These are phyloP conservation scores for Gentiana macrophylla DNA, from an alignment of 257 asterid species.

Conservation along the genomic window DNA sequence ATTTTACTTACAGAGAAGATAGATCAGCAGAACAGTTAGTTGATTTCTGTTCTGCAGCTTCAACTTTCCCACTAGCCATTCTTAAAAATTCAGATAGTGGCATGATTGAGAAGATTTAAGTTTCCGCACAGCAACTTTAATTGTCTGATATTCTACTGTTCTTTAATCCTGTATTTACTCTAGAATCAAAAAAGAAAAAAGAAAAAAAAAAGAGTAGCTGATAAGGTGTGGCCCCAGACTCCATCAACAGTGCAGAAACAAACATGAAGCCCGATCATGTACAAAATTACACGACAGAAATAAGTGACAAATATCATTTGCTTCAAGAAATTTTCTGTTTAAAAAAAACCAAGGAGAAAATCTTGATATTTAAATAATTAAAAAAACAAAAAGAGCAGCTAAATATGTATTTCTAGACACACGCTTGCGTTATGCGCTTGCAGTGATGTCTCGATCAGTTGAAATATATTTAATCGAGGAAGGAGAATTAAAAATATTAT, in stretches of 20 bases:
- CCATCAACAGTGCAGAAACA: slow-evolving; percentile 13
- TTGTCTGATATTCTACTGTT: background rate
- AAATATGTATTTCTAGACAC: background rate
- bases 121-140: slow-evolving; percentile 5
- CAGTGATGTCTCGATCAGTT: slow-evolving; percentile 33
- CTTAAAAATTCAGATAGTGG: slow-evolving; percentile 81
- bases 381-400: background rate
- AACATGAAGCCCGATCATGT: slow-evolving; percentile 17
- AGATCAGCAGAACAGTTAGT: slow-evolving; percentile 15
- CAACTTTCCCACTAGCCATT: slow-evolving; percentile 58
- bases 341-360: slow-evolving; percentile 3
- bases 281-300: slow-evolving; percentile 14
- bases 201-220: background rate
- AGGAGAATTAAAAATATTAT: slow-evolving; percentile 20
- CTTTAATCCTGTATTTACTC: background rate
- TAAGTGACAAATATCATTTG: slow-evolving; percentile 8
- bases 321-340: slow-evolving; percentile 14
- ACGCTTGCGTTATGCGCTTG: slow-evolving; percentile 6
- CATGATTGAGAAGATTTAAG: slow-evolving; percentile 31
- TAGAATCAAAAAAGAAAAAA: slow-evolving; percentile 4
- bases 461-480: slow-evolving; percentile 21
- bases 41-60: slow-evolving; percentile 31
- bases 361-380: background rate
- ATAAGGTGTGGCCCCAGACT: slow-evolving; percentile 7
- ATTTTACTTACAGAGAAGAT: slow-evolving; percentile 34